phyloP scores from a whole-genome alignment of 1,139 yeast genomes.

The Kodamaea sp. region DNA sequence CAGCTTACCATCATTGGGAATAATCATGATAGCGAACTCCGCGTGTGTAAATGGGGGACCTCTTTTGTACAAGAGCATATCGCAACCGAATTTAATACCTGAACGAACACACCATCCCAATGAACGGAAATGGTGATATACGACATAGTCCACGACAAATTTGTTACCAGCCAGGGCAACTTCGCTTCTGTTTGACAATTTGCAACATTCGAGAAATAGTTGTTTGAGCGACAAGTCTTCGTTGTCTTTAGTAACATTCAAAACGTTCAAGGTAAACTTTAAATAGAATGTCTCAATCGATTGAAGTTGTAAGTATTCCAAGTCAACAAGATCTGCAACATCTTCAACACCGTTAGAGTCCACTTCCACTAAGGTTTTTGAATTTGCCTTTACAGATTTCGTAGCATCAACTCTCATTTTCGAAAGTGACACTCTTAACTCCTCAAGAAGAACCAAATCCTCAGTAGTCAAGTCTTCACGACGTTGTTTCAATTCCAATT shows the following conservation, averaged over 20 bases:
- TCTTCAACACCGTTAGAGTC: constrained; percentile 1
- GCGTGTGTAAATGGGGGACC: constrained; percentile 98
- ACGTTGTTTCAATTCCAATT: constrained; percentile 33
- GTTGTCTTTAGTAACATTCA: constrained; percentile 21
- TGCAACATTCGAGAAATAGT: constrained; percentile 31
- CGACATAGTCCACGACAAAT: constrained; percentile 62
- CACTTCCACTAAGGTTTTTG: constrained; percentile 5
- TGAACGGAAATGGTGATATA: constrained; percentile 83
- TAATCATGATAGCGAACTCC: constrained; percentile 66
- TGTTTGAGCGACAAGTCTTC: constrained; percentile 19
- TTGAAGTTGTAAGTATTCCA: constrained; percentile 75
- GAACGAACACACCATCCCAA: constrained; percentile 94
- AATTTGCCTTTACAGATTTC: constrained; percentile 19
- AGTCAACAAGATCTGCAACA: constrained; percentile 19
- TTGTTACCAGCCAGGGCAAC: constrained; percentile 28
- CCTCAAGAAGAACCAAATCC: constrained; percentile 29
- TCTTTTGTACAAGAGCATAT: constrained; percentile 73
- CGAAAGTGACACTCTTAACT: constrained; percentile 20
- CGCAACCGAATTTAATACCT: constrained; percentile 90
- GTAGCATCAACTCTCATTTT: constrained; percentile 6
- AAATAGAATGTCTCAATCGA: constrained; percentile 78
- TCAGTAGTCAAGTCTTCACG: constrained; percentile 23
- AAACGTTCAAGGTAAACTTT: constrained; percentile 47
- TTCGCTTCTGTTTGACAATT: constrained; percentile 1
- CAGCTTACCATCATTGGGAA: constrained; percentile 37